Base-by-base conservation (phyloP, 1,284 basidiomycete species). In the Flammula alnicola region DNA sequence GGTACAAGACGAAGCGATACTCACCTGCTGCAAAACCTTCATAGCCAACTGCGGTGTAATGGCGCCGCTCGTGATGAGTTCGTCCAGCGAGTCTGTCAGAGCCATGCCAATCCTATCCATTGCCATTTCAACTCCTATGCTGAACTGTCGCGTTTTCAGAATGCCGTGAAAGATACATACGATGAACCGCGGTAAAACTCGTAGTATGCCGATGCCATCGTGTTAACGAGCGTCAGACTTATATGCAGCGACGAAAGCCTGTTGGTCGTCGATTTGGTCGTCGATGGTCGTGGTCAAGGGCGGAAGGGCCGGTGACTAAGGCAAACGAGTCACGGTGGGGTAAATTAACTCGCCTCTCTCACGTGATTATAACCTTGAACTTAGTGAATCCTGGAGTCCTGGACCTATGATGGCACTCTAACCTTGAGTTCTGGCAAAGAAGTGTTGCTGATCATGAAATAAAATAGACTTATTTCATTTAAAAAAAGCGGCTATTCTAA, bases 1-100 rank as follows among this genome's bases (percentile, higher is more conserved):
- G 22, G 10, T 27, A 40, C 14, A 20, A 36, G 8, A 20, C 23
- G 26, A 30, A 53, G 47, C 33, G 35, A 29, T 20, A 67, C 79
- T 42, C 55, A 96, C 95, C 89, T 97, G 94, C 67, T 92, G 92
- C 49, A 99, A 73, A 6, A 98, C 94, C 67, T 96, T 92, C 91
- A 98, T 95, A 10, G 96, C 96, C 55, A 99, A 73, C 72, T 99
- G 95, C 2, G 97, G 96, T 16, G 95, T 97, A 62, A 99, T 98
- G 51, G 93, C 89, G 1, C 96, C 96, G 60, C 90, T 93, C 44
- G 95, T 97, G 65, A 99, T 99, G 54, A 99, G 84, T 75, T 99
- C 96, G 74, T 99, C 96, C 61, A 99, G 84, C 56, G 96, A 95
- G 77, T 99, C 96, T n/a, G 96, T 98, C 48, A 99, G 81, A 38